phyloP scores from a whole-genome alignment of 306 rosid species.

The Bauhinia variegata region DNA sequence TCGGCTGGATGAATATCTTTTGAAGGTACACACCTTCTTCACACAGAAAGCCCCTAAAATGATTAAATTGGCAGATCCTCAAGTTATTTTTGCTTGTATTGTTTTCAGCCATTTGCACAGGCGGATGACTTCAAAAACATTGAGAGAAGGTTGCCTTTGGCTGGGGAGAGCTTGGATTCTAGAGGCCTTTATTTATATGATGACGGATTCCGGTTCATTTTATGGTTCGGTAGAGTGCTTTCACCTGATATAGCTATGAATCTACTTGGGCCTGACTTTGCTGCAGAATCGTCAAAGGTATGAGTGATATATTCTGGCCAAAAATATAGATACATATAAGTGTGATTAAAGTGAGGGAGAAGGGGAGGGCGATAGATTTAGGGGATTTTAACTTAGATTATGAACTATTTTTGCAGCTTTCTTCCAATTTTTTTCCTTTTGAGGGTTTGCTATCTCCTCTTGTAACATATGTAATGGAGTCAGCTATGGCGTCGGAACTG shows the following conservation, averaged over 20 bases:
- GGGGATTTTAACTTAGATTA: not conserved
- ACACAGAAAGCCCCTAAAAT: constrained; percentile 18
- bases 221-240: constrained; percentile 94
- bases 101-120: constrained; percentile 56
- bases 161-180: constrained; percentile 84
- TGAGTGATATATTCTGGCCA: constrained; percentile 28
- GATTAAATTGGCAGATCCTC: constrained; percentile 22
- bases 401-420: constrained; percentile 7
- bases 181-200: constrained; percentile 83
- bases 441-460: too few species aligned
- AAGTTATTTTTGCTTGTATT: constrained; percentile 36
- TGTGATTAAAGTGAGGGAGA: constrained; percentile 11
- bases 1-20: constrained; percentile 78
- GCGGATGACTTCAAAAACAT: constrained; percentile 56
- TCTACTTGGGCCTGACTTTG: constrained; percentile 86
- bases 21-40: constrained; percentile 62
- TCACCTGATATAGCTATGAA: constrained; percentile 89
- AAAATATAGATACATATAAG: constrained; percentile 28
- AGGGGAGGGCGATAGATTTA: constrained; percentile 2
- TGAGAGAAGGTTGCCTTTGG: constrained; percentile 77
- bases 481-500: too few species aligned
- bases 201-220: constrained; percentile 79
- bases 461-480: too few species aligned
- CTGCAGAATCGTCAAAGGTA: constrained; percentile 97
- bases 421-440: too few species aligned